Evolutionary conservation across 257 asterid genomes (phyloP).

Genomic region (Cordia subcordata): DNA sequence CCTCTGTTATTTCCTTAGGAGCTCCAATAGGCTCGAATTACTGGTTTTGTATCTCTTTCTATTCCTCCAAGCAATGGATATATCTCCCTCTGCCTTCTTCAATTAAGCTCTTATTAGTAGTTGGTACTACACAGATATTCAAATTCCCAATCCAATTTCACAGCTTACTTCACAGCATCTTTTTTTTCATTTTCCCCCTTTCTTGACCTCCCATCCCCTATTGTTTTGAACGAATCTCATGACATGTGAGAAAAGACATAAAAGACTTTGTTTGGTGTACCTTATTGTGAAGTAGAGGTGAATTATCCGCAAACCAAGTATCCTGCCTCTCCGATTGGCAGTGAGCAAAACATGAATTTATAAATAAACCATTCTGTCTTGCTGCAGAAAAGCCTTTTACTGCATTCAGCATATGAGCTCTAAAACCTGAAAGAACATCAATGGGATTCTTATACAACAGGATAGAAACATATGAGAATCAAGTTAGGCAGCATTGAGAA

Average conservation of each 20-base stretch:
- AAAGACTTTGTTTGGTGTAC: conserved; percentile 23
- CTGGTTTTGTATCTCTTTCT: no score
- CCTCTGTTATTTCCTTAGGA: no score
- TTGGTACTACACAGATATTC: no score
- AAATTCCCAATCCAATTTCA: background rate
- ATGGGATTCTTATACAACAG: background rate
- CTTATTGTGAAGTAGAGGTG: conserved; percentile 64
- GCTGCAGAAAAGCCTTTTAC: conserved; percentile 39
- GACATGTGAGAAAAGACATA: no score
- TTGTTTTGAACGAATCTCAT: no score
- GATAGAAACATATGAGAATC: background rate
- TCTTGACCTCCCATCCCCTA: no score
- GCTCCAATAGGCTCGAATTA: no score
- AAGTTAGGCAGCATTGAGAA: background rate
- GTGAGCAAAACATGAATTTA: conserved; percentile 93
- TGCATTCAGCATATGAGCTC: conserved; percentile 59
- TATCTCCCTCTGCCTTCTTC: no score
- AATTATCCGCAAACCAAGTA: conserved; percentile 73
- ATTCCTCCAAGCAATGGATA: no score
- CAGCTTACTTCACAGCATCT: background rate
- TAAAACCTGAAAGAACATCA: conserved; percentile 31
- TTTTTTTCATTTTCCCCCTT: no score
- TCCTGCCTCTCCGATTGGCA: conserved; percentile 97
- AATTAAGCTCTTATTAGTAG: no score
- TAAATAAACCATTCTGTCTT: conserved; percentile 56